These are phyloP conservation scores for Fusarium sp. DNA, from an alignment of 2,329 filamentous ascomycete genomes.

Conservation along the genomic window DNA sequence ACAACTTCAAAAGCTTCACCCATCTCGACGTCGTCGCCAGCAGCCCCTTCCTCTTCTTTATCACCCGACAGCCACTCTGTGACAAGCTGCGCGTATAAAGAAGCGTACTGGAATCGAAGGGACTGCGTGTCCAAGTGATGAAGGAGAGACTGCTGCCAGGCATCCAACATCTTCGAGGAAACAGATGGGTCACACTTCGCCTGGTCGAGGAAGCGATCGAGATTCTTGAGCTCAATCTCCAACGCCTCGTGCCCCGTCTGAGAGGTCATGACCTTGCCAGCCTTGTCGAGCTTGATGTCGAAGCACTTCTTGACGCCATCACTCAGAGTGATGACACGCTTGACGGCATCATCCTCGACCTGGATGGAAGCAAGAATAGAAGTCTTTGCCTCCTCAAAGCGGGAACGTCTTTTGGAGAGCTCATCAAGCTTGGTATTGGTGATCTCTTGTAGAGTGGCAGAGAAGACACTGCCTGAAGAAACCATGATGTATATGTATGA, in stretches of 20 bases:
- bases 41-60: slow-evolving; percentile 22
- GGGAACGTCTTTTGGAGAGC: slow-evolving; percentile 54
- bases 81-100: slow-evolving; percentile 60
- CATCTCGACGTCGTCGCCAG: slow-evolving; percentile 44
- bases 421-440: slow-evolving; percentile 59
- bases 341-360: slow-evolving; percentile 42
- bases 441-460: slow-evolving; percentile 57
- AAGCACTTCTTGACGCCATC: slow-evolving; percentile 54
- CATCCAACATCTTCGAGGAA: slow-evolving; percentile 48
- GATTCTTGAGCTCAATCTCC: slow-evolving; percentile 52
- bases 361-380: slow-evolving; percentile 47
- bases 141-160: slow-evolving; percentile 54
- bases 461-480: slow-evolving; percentile 53
- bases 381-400: slow-evolving; percentile 53
- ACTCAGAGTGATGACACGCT: slow-evolving; percentile 50
- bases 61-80: slow-evolving; percentile 59
- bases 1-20: slow-evolving; percentile 56
- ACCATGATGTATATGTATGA: slow-evolving; percentile 36
- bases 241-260: slow-evolving; percentile 45
- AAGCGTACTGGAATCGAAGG: slow-evolving; percentile 58
- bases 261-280: slow-evolving; percentile 38
- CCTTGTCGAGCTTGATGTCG: slow-evolving; percentile 47
- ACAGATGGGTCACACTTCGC: slow-evolving; percentile 56
- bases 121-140: slow-evolving; percentile 56
- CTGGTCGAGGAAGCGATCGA: slow-evolving; percentile 56